Evolutionary conservation across 2,329 filamentous ascomycete species (phyloP).

Genomic region (Pestalotiopsis sp.): DNA sequence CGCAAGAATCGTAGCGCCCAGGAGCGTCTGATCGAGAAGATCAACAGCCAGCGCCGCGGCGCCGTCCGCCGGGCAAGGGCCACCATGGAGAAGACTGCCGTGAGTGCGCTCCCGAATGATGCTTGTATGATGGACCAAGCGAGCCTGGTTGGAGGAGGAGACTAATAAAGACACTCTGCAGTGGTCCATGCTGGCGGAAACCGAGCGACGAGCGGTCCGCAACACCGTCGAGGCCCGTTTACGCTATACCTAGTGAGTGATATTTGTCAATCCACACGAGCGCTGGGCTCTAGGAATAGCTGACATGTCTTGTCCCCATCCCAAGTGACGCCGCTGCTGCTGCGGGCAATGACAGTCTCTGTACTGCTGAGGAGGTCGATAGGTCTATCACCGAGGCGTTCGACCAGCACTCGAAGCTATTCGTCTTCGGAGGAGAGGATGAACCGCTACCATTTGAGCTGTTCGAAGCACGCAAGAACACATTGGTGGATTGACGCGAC

Average conservation of each 20-base stretch:
- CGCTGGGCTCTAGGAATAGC: not conserved
- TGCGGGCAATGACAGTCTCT: not conserved
- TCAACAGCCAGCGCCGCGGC: constrained; percentile 4
- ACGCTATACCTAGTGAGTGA: not conserved
- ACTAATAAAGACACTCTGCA: not conserved
- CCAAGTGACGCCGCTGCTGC: not conserved
- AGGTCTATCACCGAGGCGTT: not conserved
- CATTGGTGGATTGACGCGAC: no score
- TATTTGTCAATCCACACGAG: no score
- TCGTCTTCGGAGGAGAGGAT: constrained; percentile 1
- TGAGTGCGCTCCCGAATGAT: not conserved
- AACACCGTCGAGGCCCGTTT: not conserved
- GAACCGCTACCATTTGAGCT: constrained; percentile 1
- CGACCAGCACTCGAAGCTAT: not conserved
- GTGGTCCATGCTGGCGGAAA: not conserved
- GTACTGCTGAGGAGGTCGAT: not conserved
- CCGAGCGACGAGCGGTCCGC: not conserved
- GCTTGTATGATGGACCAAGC: not conserved
- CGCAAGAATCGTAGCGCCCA: not conserved
- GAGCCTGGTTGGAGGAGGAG: not conserved
- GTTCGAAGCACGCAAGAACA: not conserved
- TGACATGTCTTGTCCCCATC: not conserved
- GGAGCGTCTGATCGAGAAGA: constrained; percentile 5
- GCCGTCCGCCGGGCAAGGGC: not conserved
- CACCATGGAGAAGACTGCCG: not conserved